Percentiles rank a stretch among this genome's conserved stretches.
phyloP scores from a whole-genome alignment of 108 stramenopile species.

The Aureococcus anophagefferens region DNA sequence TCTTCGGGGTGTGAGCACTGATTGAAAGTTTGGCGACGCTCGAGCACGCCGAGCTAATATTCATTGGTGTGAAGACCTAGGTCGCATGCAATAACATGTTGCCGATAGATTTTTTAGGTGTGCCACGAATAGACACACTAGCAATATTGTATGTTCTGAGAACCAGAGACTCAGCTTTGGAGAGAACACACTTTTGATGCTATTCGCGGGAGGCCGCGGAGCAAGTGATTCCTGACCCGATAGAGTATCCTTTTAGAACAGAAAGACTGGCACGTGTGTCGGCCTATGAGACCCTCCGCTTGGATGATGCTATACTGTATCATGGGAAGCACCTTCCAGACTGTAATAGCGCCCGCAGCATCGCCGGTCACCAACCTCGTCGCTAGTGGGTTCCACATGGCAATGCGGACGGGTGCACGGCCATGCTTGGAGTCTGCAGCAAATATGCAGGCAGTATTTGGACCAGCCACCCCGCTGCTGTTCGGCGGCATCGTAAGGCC shows the following conservation, averaged over 20 bases:
- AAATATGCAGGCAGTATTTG: background rate
- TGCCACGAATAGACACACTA: too few relatives aligned
- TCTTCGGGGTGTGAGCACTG: too few relatives aligned
- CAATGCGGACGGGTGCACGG: slow-evolving; percentile 21
- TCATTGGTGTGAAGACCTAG: background rate
- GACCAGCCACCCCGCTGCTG: background rate
- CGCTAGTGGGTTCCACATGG: slow-evolving; percentile 31
- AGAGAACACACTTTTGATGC: slow-evolving; percentile 2
- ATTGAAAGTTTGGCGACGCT: too few relatives aligned
- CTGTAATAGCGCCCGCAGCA: slow-evolving; percentile 12
- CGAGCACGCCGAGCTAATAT: background rate
- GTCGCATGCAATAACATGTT: background rate
- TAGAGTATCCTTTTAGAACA: slow-evolving; percentile 20
- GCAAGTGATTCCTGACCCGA: slow-evolving; percentile 18
- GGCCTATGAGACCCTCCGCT: too few relatives aligned
- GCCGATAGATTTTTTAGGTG: too few relatives aligned
- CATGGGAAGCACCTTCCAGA: slow-evolving; percentile 24
- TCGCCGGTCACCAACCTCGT: slow-evolving; percentile 29
- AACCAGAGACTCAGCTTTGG: too few relatives aligned
- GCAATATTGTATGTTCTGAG: too few relatives aligned
- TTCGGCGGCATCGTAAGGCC: background rate
- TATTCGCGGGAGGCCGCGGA: slow-evolving; percentile 32
- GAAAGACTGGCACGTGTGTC: slow-evolving; percentile 10
- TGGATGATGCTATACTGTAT: too few relatives aligned
- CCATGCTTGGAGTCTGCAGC: background rate